Evolutionary conservation across 768 basidiomycete species (phyloP).

Genomic region (Jaapia argillacea): DNA sequence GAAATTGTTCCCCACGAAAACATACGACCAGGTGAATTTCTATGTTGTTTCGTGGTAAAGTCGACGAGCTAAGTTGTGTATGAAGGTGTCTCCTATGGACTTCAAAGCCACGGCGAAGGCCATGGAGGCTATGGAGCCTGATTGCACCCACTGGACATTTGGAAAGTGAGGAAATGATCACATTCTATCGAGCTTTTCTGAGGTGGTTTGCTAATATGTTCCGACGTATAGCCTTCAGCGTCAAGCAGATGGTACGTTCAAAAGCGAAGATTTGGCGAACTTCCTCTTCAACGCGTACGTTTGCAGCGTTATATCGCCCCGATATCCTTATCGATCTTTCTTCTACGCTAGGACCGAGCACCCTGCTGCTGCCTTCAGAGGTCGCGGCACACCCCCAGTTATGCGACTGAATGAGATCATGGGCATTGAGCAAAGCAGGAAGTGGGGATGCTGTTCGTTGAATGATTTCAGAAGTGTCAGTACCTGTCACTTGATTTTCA

Average conservation of each 20-base stretch:
- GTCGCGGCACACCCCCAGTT: slow-evolving; percentile 57
- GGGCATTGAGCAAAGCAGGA: slow-evolving; percentile 70
- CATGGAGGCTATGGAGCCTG: slow-evolving; percentile 30
- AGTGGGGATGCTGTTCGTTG: slow-evolving; percentile 75
- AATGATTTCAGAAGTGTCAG: slow-evolving; percentile 71
- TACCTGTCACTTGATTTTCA: not conserved
- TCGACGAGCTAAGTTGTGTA: slow-evolving; percentile 29
- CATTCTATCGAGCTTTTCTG: not conserved
- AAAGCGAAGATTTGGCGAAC: slow-evolving; percentile 59
- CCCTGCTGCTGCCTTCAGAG: slow-evolving; percentile 65
- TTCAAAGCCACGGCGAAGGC: slow-evolving; percentile 37
- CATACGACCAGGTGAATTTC: slow-evolving; percentile 4
- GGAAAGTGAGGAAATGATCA: slow-evolving; percentile 31
- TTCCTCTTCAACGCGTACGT: slow-evolving; percentile 61
- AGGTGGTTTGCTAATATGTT: slow-evolving; percentile 29
- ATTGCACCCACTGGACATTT: slow-evolving; percentile 57
- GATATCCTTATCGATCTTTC: not conserved
- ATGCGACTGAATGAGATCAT: slow-evolving; percentile 78
- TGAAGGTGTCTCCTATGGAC: slow-evolving; percentile 33
- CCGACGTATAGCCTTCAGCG: slow-evolving; percentile 46
- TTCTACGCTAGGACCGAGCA: slow-evolving; percentile 45
- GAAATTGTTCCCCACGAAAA: slow-evolving; percentile 42
- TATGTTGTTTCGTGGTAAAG: too few relatives aligned
- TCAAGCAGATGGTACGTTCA: slow-evolving; percentile 50
- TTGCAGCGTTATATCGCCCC: not conserved